These are phyloP conservation scores for Lactarius quietus DNA, from an alignment of 768 basidiomycete species.

Conservation along the genomic window DNA sequence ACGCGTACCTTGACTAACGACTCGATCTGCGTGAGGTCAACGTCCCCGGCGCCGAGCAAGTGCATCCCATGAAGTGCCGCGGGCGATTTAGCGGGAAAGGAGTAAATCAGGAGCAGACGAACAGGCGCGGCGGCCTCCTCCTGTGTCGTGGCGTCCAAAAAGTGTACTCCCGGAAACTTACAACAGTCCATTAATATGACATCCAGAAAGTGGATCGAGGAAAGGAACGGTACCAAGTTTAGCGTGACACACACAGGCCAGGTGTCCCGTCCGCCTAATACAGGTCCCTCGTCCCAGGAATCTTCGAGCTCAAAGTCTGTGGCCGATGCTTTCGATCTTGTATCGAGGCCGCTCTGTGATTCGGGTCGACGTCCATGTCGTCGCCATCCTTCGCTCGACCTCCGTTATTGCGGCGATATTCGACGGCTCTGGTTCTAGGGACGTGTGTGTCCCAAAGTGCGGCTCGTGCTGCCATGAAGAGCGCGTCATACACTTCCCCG, in stretches of 20 bases:
- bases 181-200: neutral
- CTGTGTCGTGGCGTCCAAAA: constrained; percentile 66
- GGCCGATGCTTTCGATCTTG: constrained; percentile 46
- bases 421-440: constrained; percentile 66
- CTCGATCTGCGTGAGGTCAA: constrained; percentile 46
- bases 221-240: constrained; percentile 57
- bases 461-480: constrained; percentile 75
- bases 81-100: constrained; percentile 43
- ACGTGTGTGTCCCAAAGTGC: constrained; percentile 82
- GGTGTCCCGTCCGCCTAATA: constrained; percentile 52
- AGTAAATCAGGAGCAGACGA: constrained; percentile 59
- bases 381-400: constrained; percentile 31
- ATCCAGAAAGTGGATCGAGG: neutral
- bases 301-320: constrained; percentile 86
- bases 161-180: constrained; percentile 59
- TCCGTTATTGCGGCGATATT: constrained; percentile 52
- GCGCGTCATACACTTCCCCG: constrained; percentile 73
- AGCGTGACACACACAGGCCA: constrained; percentile 81
- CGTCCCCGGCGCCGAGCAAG: constrained; percentile 58
- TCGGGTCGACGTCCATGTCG: constrained; percentile 58
- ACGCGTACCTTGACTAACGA: constrained; percentile 51
- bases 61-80: constrained; percentile 59
- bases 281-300: constrained; percentile 82
- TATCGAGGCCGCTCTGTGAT: constrained; percentile 52
- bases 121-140: constrained; percentile 70